Conservation (phyloP, 306 rosid species). For the Potentilla sterilis region DNA sequence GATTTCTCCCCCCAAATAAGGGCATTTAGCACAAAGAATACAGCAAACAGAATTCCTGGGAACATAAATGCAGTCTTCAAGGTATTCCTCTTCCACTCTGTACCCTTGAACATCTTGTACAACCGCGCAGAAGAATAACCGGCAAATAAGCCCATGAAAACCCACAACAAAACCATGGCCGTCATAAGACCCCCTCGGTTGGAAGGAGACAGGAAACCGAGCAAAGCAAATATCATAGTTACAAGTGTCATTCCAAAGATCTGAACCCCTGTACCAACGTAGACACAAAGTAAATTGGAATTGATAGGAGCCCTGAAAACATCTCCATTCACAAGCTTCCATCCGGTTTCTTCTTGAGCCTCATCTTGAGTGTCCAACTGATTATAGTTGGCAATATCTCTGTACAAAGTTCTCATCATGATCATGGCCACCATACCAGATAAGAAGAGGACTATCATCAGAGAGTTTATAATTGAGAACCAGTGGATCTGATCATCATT, state of each 20-base stretch:
- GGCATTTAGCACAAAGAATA: conserved; percentile 92
- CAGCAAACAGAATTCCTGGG: conserved; percentile 85
- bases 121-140: conserved; percentile 94
- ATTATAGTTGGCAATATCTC: conserved; percentile 96
- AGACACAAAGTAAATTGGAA: conserved; percentile 86
- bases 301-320: conserved; percentile 88
- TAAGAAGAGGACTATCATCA: conserved; percentile 98
- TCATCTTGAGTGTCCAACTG: conserved; percentile 98
- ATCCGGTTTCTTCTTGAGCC: conserved; percentile 99
- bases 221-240: conserved; percentile 92
- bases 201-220: conserved; percentile 98
- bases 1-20: conserved; percentile 96
- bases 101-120: conserved; percentile 99
- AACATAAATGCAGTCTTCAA: conserved; percentile 97
- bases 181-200: conserved; percentile 99
- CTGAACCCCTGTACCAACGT: conserved; percentile 98
- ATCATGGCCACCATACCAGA: conserved; percentile 99
- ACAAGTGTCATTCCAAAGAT: conserved; percentile 95
- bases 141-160: conserved; percentile 97
- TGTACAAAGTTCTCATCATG: conserved; percentile 98
- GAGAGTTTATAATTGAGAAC: conserved; percentile 96
- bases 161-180: conserved; percentile 99
- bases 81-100: conserved; percentile 97
- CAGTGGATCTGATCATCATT: conserved; percentile 99
- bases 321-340: conserved; percentile 99